phyloP scores from a whole-genome alignment of 768 basidiomycete species.

The Asterophora parasitica region DNA sequence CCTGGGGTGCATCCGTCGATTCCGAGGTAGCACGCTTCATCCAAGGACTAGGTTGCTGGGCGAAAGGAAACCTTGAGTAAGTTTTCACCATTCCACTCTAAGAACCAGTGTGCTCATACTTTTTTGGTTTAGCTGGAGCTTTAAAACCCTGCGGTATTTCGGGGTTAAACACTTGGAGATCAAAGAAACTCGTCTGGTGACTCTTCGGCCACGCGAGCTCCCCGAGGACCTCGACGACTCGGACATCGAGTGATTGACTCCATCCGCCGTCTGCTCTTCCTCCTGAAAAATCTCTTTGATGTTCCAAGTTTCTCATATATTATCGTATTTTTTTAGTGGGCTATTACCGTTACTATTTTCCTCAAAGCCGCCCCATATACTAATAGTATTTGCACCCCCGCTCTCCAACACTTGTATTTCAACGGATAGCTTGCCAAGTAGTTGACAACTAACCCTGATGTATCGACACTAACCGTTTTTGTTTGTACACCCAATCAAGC shows the following conservation, averaged over 20 bases:
- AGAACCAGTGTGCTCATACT: slow-evolving; percentile 13
- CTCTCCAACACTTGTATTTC: slow-evolving; percentile 8
- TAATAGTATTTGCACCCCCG: background rate
- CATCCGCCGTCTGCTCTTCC: background rate
- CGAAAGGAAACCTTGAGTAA: slow-evolving; percentile 56
- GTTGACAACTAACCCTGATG: slow-evolving; percentile 6
- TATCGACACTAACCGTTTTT: slow-evolving; percentile 1
- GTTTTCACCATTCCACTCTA: slow-evolving; percentile 12
- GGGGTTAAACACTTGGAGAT: slow-evolving; percentile 50
- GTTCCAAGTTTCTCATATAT: background rate
- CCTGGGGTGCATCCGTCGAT: slow-evolving; percentile 45
- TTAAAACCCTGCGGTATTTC: slow-evolving; percentile 67
- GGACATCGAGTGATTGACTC: slow-evolving; percentile 31
- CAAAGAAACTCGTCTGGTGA: slow-evolving; percentile 42
- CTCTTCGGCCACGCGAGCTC: slow-evolving; percentile 34
- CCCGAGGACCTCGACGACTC: slow-evolving; percentile 33
- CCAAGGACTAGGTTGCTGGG: slow-evolving; percentile 54
- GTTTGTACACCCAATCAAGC: slow-evolving; percentile 4
- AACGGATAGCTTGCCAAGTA: background rate
- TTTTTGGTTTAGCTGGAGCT: slow-evolving; percentile 47
- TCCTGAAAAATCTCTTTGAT: background rate
- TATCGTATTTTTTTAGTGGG: background rate
- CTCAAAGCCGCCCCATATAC: background rate
- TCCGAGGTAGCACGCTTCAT: slow-evolving; percentile 48
- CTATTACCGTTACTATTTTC: background rate